phyloP scores from a whole-genome alignment of 169 alveolate species.

The Plasmodium gonderi region DNA sequence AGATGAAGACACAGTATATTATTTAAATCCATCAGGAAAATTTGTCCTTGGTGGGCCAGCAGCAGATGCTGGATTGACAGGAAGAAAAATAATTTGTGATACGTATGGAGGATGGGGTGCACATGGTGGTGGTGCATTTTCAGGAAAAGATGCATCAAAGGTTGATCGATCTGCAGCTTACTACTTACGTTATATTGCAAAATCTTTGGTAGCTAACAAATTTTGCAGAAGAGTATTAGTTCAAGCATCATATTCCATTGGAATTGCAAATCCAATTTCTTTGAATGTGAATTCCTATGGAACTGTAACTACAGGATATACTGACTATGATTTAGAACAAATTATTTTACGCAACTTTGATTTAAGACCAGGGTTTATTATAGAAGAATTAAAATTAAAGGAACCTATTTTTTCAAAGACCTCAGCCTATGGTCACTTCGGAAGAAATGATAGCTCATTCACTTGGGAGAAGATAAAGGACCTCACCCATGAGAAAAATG shows the following conservation, averaged over 20 bases:
- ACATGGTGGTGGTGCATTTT: slow-evolving; percentile 99
- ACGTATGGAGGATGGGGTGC: slow-evolving; percentile 99
- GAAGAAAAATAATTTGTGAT: slow-evolving; percentile 98
- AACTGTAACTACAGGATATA: slow-evolving; percentile 92
- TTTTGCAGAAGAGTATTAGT: slow-evolving; percentile 96
- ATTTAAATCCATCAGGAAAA: slow-evolving; percentile 97
- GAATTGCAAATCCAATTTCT: slow-evolving; percentile 97
- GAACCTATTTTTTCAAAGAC: slow-evolving; percentile 93
- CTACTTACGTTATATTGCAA: slow-evolving; percentile 98
- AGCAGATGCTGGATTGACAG: slow-evolving; percentile 99
- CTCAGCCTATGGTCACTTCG: slow-evolving; percentile 98
- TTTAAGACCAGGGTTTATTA: slow-evolving; percentile 97
- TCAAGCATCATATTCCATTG: slow-evolving; percentile 98
- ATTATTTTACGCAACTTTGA: slow-evolving; percentile 95
- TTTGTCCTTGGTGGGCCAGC: slow-evolving; percentile 99
- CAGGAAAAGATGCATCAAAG: slow-evolving; percentile 99
- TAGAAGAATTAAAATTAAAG: slow-evolving; percentile 92
- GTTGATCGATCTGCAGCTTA: slow-evolving; percentile 99
- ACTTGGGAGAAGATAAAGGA: slow-evolving; percentile 95
- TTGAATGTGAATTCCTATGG: slow-evolving; percentile 96
- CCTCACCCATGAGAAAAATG: slow-evolving; percentile 83
- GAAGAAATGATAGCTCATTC: slow-evolving; percentile 94
- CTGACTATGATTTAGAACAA: slow-evolving; percentile 92
- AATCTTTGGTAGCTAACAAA: slow-evolving; percentile 96
- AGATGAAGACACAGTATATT: slow-evolving; percentile 94